Percentiles rank a stretch among this genome's conserved stretches.
Evolutionary conservation across 805 yeast genomes (phyloP).

Genomic region (Schwanniomyces pseudopolymorphus): DNA sequence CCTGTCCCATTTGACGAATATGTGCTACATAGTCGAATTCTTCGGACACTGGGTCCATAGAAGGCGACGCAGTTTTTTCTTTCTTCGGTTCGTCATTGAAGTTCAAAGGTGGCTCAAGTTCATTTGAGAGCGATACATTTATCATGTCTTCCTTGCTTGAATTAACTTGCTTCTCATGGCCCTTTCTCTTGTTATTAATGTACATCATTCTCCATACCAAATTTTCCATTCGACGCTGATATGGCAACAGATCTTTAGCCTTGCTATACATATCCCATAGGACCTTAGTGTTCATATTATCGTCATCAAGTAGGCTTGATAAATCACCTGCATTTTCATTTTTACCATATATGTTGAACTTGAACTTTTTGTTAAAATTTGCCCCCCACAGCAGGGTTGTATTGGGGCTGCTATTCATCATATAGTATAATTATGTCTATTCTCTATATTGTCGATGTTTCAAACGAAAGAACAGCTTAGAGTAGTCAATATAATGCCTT

Average conservation of each 20-base stretch:
- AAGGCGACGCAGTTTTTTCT: background rate
- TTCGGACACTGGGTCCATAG: conserved; percentile 46
- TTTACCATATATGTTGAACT: background rate
- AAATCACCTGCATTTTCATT: background rate
- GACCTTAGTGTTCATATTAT: conserved; percentile 16
- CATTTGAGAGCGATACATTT: background rate
- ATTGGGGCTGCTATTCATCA: background rate
- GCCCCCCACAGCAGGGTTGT: background rate
- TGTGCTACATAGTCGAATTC: conserved; percentile 68
- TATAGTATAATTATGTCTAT: background rate
- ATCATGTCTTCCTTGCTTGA: background rate
- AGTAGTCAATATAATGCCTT: background rate
- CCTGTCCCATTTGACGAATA: conserved; percentile 53
- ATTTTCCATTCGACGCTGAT: conserved; percentile 76
- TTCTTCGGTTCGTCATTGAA: background rate
- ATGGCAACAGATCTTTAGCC: conserved; percentile 74
- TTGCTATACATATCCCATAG: conserved; percentile 81
- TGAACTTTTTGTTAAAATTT: background rate
- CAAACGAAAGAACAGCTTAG: background rate
- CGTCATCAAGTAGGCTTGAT: conserved; percentile 6
- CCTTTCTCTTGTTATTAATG: conserved; percentile 25
- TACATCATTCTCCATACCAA: conserved; percentile 87
- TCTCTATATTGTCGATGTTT: background rate
- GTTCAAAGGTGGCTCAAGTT: background rate
- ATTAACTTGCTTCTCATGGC: background rate